Evolutionary conservation across 2,329 filamentous ascomycete genomes (phyloP).

Genomic region (Calonectria honghensis): DNA sequence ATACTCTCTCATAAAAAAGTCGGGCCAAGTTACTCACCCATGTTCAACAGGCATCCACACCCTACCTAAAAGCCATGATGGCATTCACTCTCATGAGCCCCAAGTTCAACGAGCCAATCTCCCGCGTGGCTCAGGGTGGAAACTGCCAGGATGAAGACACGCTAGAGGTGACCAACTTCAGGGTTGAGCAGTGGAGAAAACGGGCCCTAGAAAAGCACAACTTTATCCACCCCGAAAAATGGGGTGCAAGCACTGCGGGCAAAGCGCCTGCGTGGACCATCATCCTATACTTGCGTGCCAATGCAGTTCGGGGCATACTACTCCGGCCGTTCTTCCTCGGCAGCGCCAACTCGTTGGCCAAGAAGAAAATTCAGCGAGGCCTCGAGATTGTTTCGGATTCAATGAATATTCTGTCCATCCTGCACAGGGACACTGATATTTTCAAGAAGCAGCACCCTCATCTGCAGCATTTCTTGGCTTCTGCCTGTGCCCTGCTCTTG

Average conservation of each 20-base stretch:
- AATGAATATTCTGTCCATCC: neutral
- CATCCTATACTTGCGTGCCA: constrained; percentile 16
- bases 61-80: constrained; percentile 27
- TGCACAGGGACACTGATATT: neutral
- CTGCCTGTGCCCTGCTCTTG: neutral
- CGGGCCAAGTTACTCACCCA: no score
- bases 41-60: constrained; percentile 7
- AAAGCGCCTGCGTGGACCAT: constrained; percentile 12
- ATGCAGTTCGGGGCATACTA: neutral
- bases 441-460: constrained; percentile 15
- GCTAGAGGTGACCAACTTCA: constrained; percentile 22
- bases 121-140: constrained; percentile 14
- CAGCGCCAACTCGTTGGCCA: neutral
- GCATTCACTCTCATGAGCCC: constrained; percentile 22
- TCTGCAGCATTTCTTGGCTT: constrained; percentile 17
- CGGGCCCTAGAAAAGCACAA: constrained; percentile 10
- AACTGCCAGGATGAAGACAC: constrained; percentile 26
- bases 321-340: constrained; percentile 5
- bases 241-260: neutral
- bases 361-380: constrained; percentile 6
- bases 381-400: constrained; percentile 6
- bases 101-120: constrained; percentile 30
- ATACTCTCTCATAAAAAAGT: neutral
- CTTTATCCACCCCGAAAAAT: constrained; percentile 11
- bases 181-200: constrained; percentile 26